Base-by-base conservation (phyloP, 1,284 basidiomycete genomes). In the Rhodotorula sp. region DNA sequence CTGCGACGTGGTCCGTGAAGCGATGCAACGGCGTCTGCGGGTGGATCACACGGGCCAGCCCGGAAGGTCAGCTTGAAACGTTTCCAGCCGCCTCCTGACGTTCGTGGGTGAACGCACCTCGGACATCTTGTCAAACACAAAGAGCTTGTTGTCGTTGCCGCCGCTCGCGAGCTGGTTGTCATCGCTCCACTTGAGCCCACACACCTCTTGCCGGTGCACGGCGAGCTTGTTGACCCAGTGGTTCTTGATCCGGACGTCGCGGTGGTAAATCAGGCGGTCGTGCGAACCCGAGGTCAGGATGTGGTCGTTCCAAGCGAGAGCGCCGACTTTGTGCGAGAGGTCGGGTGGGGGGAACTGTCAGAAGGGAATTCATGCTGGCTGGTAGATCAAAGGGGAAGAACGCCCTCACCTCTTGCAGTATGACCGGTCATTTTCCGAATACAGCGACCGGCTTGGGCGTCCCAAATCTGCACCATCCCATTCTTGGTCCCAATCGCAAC, bases 61-160 rank as follows among this genome's bases (percentile, higher is more conserved):
- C 16, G 18, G 14, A n/a, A 12, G 34, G 34, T 34, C 34, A 34
- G 8, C 8, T 34, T 34, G 34, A 34, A 8, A 34, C 34, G 34
- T 34, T 34, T 34, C 34, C 34, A 34, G 34, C 34, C 34, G 34
- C 34, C 34, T 34, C 34, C 34, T 34, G 34, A 34, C 4, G 34
- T 34, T 34, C 34, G 34, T 34, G 34, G 34, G 34, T 34, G 34
- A 34, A 34, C 34, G 29, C 64, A 73, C 73, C 64, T 76, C 74
- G 56, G 67, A 71, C 69, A 73, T 80, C 61, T 83, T 84, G 83
- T 97, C 93, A 93, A 96, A 99, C 67, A 99, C 92, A 78, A 93
- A 93, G 15, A 99, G 90, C 83, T 97, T 96, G 83, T 99, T 99
- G 83, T 99, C 97, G 82, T 99, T 99, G 0, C 96, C 96, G 2